Conservation (phyloP, 306 rosid genomes). For the Calophaca sinica region DNA sequence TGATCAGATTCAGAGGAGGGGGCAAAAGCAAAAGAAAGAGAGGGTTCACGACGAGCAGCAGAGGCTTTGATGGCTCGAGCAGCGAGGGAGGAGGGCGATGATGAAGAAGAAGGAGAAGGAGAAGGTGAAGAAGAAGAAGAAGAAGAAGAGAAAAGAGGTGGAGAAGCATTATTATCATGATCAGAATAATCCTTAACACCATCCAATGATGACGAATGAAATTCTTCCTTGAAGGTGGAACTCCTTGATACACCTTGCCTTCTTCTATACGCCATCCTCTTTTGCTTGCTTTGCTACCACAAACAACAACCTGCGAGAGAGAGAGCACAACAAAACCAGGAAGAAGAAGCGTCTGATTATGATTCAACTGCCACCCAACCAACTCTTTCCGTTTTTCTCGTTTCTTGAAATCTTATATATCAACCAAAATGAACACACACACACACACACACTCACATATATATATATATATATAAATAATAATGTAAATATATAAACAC, state of each 20-base stretch:
- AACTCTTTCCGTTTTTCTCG: conserved; percentile 44
- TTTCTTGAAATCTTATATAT: conserved; percentile 25
- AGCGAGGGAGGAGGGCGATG: conserved; percentile 62
- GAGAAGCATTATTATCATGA: conserved; percentile 12
- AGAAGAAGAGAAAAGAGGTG: no score
- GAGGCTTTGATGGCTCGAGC: conserved; percentile 84
- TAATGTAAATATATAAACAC: background rate
- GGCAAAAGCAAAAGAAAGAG: conserved; percentile 53
- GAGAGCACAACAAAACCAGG: conserved; percentile 29
- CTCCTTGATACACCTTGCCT: conserved; percentile 76
- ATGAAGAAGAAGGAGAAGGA: conserved; percentile 41
- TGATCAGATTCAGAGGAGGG: conserved; percentile 47
- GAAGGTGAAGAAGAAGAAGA: conserved; percentile 29
- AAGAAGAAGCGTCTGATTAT: conserved; percentile 1
- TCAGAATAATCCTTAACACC: conserved; percentile 25
- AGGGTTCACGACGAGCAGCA: conserved; percentile 59
- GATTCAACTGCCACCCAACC: conserved; percentile 49
- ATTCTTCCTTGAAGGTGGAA: conserved; percentile 88
- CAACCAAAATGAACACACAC: conserved; percentile 24
- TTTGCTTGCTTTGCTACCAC: background rate
- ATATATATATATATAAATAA: background rate
- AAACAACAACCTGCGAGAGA: background rate
- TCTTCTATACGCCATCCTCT: conserved; percentile 85
- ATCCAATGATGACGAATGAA: conserved; percentile 50
- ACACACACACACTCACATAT: no score